Percentiles rank a stretch among this genome's conserved stretches.
These are phyloP conservation scores for Verticillium nonalfalfae DNA, from an alignment of 2,329 filamentous ascomycete genomes.

Conservation along the genomic window DNA sequence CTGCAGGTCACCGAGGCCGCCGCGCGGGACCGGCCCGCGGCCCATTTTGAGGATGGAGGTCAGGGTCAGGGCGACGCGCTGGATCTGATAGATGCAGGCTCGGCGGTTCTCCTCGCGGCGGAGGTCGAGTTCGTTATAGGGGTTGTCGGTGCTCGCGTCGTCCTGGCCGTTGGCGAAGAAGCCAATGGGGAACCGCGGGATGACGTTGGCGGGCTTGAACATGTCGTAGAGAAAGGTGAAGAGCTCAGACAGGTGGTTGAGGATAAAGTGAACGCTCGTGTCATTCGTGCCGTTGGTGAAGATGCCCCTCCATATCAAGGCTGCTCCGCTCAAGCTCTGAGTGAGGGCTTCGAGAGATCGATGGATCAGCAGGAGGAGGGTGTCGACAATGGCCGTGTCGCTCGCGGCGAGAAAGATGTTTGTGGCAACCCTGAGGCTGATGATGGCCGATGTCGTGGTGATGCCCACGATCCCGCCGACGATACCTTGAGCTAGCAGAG, in stretches of 20 bases:
- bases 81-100: neutral
- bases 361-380: neutral
- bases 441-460: neutral
- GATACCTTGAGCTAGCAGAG: neutral
- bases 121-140: constrained; percentile 1
- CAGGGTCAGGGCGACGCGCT: neutral
- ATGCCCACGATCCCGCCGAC: neutral
- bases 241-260: neutral
- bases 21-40: neutral
- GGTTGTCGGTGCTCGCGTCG: neutral
- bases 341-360: neutral
- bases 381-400: neutral
- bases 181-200: neutral
- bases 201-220: neutral
- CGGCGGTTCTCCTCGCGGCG: neutral
- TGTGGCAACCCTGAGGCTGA: neutral
- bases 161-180: neutral
- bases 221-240: neutral
- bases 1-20: neutral
- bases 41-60: neutral
- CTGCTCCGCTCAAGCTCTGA: neutral
- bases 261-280: neutral
- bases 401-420: neutral
- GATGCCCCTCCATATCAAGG: neutral
- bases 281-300: neutral